Conservation (phyloP, 2,329 filamentous ascomycete genomes). For the Penicillium expansum region DNA sequence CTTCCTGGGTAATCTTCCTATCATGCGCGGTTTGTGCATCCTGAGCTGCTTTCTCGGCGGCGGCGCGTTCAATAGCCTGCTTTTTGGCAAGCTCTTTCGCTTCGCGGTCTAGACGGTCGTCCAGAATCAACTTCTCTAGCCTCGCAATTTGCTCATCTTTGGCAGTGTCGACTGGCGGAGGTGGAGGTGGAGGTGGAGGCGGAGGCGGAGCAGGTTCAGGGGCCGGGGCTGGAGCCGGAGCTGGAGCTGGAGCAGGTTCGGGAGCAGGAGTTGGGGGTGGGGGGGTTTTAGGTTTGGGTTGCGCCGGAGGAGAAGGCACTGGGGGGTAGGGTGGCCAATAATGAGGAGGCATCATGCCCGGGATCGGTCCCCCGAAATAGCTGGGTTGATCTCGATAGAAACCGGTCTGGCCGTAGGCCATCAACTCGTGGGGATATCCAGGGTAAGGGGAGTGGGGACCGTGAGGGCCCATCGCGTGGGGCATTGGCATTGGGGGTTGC, state of each 20-base stretch:
- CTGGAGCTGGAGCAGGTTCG: conserved; percentile 4
- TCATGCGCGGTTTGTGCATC: conserved; percentile 42
- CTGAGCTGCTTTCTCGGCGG: conserved; percentile 34
- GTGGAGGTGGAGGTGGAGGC: conserved; percentile 19
- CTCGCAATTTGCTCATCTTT: conserved; percentile 59
- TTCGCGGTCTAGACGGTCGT: conserved; percentile 26
- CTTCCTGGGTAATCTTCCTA: conserved; percentile 43
- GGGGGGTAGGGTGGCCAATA: conserved; percentile 39
- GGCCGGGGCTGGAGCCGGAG: conserved; percentile 22
- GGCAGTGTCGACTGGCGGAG: conserved; percentile 48
- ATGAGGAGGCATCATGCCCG: conserved; percentile 35
- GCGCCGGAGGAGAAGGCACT: conserved; percentile 32
- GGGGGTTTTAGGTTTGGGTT: conserved; percentile 29
- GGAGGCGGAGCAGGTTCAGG: conserved; percentile 12
- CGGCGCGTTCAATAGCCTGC: conserved; percentile 52
- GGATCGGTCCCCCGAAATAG: conserved; percentile 34
- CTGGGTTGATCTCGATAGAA: conserved; percentile 29
- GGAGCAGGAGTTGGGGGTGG: conserved; percentile 17
- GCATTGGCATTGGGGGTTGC: conserved; percentile 13
- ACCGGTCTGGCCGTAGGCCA: conserved; percentile 36
- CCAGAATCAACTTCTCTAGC: conserved; percentile 17
- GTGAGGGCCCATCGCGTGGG: conserved; percentile 27
- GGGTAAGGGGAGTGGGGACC: conserved; percentile 28
- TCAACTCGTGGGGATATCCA: conserved; percentile 38
- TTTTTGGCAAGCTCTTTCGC: conserved; percentile 39